Conservation (phyloP, 768 basidiomycete genomes). For the Ramaria rubella region DNA sequence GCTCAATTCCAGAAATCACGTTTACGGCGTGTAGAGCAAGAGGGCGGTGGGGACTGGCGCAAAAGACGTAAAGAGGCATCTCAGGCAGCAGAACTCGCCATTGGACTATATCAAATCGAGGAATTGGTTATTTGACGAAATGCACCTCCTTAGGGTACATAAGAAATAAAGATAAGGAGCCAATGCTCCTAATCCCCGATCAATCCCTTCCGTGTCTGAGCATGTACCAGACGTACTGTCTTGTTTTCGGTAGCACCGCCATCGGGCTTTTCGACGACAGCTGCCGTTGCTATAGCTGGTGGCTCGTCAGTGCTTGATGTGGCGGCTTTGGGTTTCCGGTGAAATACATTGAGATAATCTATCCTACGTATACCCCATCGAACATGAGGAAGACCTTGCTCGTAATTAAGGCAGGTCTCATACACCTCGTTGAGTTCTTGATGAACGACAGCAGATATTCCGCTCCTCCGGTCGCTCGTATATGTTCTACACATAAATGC, state of each 20-base stretch:
- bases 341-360: conserved; percentile 75
- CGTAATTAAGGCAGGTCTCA: conserved; percentile 52
- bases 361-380: conserved; percentile 83
- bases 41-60: conserved; percentile 25
- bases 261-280: not conserved
- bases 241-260: not conserved
- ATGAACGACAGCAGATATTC: conserved; percentile 65
- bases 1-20: conserved; percentile 41
- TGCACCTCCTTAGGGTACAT: no score
- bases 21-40: conserved; percentile 26
- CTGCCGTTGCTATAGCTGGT: not conserved
- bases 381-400: conserved; percentile 60
- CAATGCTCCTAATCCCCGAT: not conserved
- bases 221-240: not conserved
- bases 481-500: conserved; percentile 40
- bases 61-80: conserved; percentile 43
- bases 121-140: conserved; percentile 62
- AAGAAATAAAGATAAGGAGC: no score
- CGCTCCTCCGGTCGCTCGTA: conserved; percentile 52
- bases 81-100: conserved; percentile 43
- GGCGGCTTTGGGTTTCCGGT: conserved; percentile 26
- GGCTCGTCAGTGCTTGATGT: not conserved
- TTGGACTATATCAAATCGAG: conserved; percentile 68
- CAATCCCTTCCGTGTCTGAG: not conserved
- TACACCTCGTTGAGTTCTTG: conserved; percentile 67